Conservation (phyloP, 2,329 filamentous ascomycete genomes). For the Verticillium longisporum region DNA sequence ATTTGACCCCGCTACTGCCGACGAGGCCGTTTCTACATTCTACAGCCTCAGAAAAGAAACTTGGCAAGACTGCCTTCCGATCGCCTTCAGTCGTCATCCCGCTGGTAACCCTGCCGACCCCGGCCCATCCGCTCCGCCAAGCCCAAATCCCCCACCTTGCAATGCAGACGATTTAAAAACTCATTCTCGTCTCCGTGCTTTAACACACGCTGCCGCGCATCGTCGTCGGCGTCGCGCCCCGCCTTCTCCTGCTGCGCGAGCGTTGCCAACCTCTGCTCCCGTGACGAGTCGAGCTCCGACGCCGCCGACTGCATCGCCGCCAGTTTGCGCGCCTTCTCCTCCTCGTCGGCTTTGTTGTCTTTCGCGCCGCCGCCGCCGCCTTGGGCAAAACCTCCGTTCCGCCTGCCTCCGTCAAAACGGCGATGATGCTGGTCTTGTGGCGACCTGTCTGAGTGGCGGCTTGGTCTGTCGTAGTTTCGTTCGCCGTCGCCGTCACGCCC, state of each 20-base stretch:
- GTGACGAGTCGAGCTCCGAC: slow-evolving; percentile 61
- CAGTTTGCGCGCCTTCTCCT: slow-evolving; percentile 59
- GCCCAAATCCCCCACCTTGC: slow-evolving; percentile 45
- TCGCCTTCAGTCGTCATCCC: slow-evolving; percentile 34
- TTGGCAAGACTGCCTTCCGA: neutral
- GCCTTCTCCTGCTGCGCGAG: slow-evolving; percentile 59
- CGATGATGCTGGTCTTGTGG: slow-evolving; percentile 12
- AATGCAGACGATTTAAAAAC: slow-evolving; percentile 59
- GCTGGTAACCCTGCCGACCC: slow-evolving; percentile 35
- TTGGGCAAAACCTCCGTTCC: slow-evolving; percentile 8
- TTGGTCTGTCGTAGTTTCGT: slow-evolving; percentile 5
- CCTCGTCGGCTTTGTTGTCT: slow-evolving; percentile 30
- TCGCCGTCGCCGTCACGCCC: slow-evolving; percentile 13
- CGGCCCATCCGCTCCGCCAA: slow-evolving; percentile 46
- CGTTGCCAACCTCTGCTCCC: slow-evolving; percentile 59
- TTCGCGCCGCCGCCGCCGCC: slow-evolving; percentile 10
- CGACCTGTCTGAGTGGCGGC: neutral
- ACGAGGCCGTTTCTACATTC: neutral
- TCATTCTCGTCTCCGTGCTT: slow-evolving; percentile 57
- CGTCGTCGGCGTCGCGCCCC: slow-evolving; percentile 61
- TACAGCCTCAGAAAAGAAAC: neutral
- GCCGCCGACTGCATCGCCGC: slow-evolving; percentile 70
- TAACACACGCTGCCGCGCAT: slow-evolving; percentile 47
- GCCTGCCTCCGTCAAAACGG: slow-evolving; percentile 12
- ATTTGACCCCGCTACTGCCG: neutral